Evolutionary conservation across 257 asterid species (phyloP), one percentile per base, ranked within the genome.

Genomic region (Anisodus acutangulus): DNA sequence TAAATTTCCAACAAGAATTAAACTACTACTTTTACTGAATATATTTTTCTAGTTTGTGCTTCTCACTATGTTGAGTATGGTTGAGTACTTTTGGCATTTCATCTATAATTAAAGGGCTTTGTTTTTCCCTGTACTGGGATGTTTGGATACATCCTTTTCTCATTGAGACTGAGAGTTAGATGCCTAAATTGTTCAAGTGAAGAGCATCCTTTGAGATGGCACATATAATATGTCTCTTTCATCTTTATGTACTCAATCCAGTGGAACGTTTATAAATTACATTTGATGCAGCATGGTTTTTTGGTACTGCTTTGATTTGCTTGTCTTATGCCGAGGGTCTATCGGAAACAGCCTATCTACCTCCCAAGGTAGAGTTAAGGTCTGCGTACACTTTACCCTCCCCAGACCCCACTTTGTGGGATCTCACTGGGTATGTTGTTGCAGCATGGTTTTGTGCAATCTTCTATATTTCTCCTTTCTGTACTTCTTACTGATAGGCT

Each of bases 41-140:
- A 12, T 13, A 7, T 51, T 26, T 76, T 76, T 76, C 64, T 76
- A 13, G 63, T 51, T 76, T 76, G 64, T 76, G 81, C 81, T n/a
- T 51, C 47, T 76, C 81, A 76, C 26, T 51, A 6, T 3, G 35
- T 66, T 66, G 4, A 45, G 12, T 66, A 66, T 31, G 47, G 47
- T 35, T 37, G 16, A 26, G 17, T 66, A 43, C 47, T 66, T 66
- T 66, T 66, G 19, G 47, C 72, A 66, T 35, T 11, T 13, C 45
- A 31, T 66, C 16, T 35, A 12, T 66, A 66, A 35, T 63, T 22
- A 63, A 63, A 55, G 31, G 47, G 47, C 47, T 66, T 31, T 26
- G 71, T 31, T 66, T 59, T 59, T 59, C 31, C 72, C 10, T 35
- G 47, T 66, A 66, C 11, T 12, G 8, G 16, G 19, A 66, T 31